phyloP scores from a whole-genome alignment of 371 early-diverging fungal species.

The Mortierella sp. region DNA sequence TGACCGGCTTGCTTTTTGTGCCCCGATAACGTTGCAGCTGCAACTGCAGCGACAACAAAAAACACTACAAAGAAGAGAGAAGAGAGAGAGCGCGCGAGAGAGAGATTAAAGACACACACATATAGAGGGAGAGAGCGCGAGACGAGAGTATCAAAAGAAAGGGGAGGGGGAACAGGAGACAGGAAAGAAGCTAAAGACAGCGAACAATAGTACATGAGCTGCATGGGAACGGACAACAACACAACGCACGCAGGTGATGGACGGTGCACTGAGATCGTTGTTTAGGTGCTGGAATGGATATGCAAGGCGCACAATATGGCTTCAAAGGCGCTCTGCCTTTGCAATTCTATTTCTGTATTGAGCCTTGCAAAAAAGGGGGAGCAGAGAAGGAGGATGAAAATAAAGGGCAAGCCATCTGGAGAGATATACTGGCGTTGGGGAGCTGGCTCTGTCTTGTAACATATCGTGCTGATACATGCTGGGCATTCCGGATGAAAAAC shows the following conservation, averaged over 20 bases:
- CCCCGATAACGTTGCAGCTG: neutral
- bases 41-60: neutral
- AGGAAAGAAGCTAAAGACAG: conserved; percentile 7
- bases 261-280: too few relatives aligned
- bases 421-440: neutral
- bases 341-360: neutral
- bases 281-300: too few relatives aligned
- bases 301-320: neutral
- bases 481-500: too few relatives aligned
- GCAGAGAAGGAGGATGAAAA: neutral
- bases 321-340: neutral
- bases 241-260: conserved; percentile 6
- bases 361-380: conserved; percentile 2
- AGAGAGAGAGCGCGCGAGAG: neutral
- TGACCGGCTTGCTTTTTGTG: too few relatives aligned
- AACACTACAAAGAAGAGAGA: neutral
- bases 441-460: neutral
- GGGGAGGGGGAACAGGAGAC: conserved; percentile 19
- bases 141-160: conserved; percentile 20
- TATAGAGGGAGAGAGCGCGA: neutral
- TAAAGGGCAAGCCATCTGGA: neutral
- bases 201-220: conserved; percentile 5
- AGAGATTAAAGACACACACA: neutral
- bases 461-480: too few relatives aligned
- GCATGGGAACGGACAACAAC: conserved; percentile 10